Conservation (phyloP, 2,329 filamentous ascomycete genomes). For the Fusarium setosum region DNA sequence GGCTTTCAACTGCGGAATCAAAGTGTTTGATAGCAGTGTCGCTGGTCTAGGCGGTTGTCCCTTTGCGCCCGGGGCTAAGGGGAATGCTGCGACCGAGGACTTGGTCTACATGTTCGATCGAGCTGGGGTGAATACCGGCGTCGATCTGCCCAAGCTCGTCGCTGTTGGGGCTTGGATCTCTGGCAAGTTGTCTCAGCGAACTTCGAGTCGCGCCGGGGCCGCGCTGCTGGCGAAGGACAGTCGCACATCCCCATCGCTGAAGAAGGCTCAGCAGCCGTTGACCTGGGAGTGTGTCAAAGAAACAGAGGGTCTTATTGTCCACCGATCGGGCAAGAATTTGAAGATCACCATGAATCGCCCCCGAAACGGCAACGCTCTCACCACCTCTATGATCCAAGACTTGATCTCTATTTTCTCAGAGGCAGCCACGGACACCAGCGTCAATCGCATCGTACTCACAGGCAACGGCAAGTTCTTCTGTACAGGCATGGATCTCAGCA, state of each 20-base stretch:
- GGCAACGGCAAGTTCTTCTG: neutral
- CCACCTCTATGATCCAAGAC: neutral
- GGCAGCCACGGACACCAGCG: neutral
- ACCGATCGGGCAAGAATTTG: neutral
- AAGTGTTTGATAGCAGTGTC: neutral
- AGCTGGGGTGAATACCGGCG: conserved; percentile 48
- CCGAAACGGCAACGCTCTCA: neutral
- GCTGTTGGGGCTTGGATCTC: conserved; percentile 71
- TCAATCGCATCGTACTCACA: neutral
- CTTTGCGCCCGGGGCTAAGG: neutral
- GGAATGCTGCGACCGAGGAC: neutral
- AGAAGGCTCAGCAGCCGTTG: neutral
- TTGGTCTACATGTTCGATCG: neutral
- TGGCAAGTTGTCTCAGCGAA: conserved; percentile 56
- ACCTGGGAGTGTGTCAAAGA: neutral
- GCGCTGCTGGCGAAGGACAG: conserved; percentile 43
- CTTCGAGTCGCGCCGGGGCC: conserved; percentile 60
- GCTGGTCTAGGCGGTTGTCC: neutral
- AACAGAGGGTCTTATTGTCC: neutral
- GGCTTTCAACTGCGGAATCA: neutral
- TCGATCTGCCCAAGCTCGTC: conserved; percentile 63
- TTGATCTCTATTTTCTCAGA: neutral
- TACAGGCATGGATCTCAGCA: neutral
- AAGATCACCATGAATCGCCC: neutral
- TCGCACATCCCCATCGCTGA: neutral